A percentile compares a stretch with the other conserved stretches of the same genome.
Conservation (phyloP, 306 rosid species). For the Amphicarpaea edgeworthii region DNA sequence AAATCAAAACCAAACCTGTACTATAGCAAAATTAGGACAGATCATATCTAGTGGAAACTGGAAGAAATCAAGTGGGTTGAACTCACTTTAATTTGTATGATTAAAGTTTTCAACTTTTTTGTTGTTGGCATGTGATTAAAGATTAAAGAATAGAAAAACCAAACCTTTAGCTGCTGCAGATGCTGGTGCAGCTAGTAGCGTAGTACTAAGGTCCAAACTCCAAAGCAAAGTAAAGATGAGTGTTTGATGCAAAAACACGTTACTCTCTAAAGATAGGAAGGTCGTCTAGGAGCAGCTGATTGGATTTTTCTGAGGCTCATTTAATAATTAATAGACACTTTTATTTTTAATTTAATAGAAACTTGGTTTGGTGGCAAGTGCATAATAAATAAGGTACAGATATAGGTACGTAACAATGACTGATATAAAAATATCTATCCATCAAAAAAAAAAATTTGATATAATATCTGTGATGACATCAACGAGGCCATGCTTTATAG, state of each 20-base stretch:
- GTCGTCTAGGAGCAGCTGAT: neutral
- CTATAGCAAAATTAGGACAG: neutral
- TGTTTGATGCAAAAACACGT: neutral
- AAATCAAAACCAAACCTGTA: constrained; percentile 27
- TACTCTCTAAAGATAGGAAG: neutral
- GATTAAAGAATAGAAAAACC: neutral
- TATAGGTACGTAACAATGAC: neutral
- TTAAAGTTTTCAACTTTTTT: neutral
- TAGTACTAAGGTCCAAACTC: neutral
- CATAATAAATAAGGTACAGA: too few relatives aligned
- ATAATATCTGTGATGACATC: too few relatives aligned
- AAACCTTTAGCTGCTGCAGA: constrained; percentile 27
- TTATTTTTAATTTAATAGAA: neutral
- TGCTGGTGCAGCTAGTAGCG: neutral
- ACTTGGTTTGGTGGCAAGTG: neutral
- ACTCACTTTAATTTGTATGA: neutral
- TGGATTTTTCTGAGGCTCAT: neutral
- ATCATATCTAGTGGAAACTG: neutral
- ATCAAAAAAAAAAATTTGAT: too few relatives aligned
- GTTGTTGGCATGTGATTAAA: neutral
- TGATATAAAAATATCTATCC: constrained; percentile 11
- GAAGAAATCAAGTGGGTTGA: neutral
- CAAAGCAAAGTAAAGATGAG: neutral
- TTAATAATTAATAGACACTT: neutral
- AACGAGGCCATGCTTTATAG: too few relatives aligned